Base-by-base conservation (phyloP, 2,329 filamentous ascomycete species). In the Venturia aucupariae region DNA sequence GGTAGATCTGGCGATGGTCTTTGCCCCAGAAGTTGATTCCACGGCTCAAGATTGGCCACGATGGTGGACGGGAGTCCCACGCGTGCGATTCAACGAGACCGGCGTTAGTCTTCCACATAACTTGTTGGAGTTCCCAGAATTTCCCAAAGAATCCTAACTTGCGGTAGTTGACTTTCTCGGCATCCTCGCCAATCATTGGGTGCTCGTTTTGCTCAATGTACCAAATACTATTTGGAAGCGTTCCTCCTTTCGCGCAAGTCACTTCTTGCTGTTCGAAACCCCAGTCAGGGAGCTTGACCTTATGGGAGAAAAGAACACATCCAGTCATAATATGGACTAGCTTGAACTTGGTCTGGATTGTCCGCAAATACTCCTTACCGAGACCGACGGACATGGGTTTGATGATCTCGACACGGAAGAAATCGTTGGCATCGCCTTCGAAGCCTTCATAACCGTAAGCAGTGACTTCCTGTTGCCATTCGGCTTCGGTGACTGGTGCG, bases 21-120 rank as follows among this genome's bases (percentile, higher is more conserved):
- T 89, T 92, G 69, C 93, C 92, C 94, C 94, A 99, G 82, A 99
- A 99, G 81, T 99, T 99, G 82, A 99, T 99, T 71, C 94, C 94
- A 67, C 94, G 90, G 69, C 86, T 86, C 62, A 99, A 85, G 65
- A 95, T 84, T 27, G 94, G 94, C 94, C 94, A 99, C 7, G 92
- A 93, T 41, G 86, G 85, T 39, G 94, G 94, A 57, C 94, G 90
- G 59, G 94, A 97, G 75, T 99, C 94, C 94, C 95, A 99, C 62
- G 92, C 91, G 74, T 99, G 94, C 22, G 92, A 96, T 72, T 99
- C 94, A 32, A 94, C 90, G 60, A 99, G 85, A 54, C 94, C 94
- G 39, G 94, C 94, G 73, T 99, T 99, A 42, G 94, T 99, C 71
- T 84, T 92, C 94, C 94, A 99, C 94, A 99, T 99, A 68, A 99